phyloP scores from a whole-genome alignment of 2,329 filamentous ascomycete species.

The Neoascochyta sp. region DNA sequence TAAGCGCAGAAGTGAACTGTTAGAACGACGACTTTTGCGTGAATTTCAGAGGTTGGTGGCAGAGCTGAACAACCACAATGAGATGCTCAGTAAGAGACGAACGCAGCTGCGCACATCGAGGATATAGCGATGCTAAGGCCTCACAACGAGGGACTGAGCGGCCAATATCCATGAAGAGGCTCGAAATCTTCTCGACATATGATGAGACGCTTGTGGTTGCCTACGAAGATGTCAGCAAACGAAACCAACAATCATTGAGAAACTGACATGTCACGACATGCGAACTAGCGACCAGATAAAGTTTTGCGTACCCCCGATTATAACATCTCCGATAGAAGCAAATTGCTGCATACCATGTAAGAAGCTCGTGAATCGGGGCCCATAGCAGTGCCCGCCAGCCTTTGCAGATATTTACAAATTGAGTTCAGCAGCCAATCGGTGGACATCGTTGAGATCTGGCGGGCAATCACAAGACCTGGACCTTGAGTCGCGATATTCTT shows the following conservation, averaged over 20 bases:
- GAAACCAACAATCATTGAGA: neutral
- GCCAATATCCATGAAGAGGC: slow-evolving; percentile 43
- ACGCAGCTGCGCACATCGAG: slow-evolving; percentile 38
- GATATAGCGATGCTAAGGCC: slow-evolving; percentile 40
- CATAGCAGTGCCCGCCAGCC: slow-evolving; percentile 33
- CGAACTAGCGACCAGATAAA: slow-evolving; percentile 47
- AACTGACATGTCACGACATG: slow-evolving; percentile 41
- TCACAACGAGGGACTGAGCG: slow-evolving; percentile 42
- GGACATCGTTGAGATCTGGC: slow-evolving; percentile 9
- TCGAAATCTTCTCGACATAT: slow-evolving; percentile 42
- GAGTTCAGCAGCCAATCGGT: slow-evolving; percentile 39
- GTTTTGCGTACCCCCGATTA: slow-evolving; percentile 46
- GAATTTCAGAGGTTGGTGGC: slow-evolving; percentile 35
- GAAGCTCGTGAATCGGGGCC: slow-evolving; percentile 43
- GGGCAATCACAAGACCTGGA: slow-evolving; percentile 1
- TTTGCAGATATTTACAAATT: slow-evolving; percentile 20
- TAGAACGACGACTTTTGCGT: slow-evolving; percentile 32
- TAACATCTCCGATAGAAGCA: slow-evolving; percentile 42
- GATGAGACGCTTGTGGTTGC: slow-evolving; percentile 28
- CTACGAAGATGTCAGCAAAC: slow-evolving; percentile 13
- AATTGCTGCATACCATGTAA: slow-evolving; percentile 44
- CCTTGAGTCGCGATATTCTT: neutral
- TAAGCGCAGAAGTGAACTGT: slow-evolving; percentile 31
- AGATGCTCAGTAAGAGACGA: slow-evolving; percentile 42
- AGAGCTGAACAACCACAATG: slow-evolving; percentile 41